Percentiles rank a stretch among this genome's conserved stretches.
phyloP scores from a whole-genome alignment of 2,329 filamentous ascomycete species.

The Scedosporium aurantiacum region DNA sequence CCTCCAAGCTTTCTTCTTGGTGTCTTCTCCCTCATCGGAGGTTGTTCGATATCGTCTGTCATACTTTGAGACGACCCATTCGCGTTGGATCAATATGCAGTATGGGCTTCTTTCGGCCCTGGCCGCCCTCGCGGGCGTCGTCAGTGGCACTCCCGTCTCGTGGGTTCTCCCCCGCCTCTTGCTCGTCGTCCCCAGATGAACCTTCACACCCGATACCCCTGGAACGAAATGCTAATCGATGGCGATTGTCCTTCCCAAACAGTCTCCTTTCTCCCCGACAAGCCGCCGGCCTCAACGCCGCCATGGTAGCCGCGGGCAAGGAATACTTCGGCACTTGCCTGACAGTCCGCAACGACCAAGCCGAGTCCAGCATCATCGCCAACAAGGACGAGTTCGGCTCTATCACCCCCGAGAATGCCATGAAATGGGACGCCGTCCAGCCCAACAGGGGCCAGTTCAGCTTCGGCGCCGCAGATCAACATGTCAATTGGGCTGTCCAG shows the following conservation, averaged over 20 bases:
- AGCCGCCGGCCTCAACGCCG: slow-evolving; percentile 12
- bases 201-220: not conserved
- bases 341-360: slow-evolving; percentile 38
- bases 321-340: slow-evolving; percentile 47
- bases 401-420: slow-evolving; percentile 39
- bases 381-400: slow-evolving; percentile 43
- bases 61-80: not conserved
- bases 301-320: slow-evolving; percentile 17
- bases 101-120: not conserved
- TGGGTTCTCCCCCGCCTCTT: not conserved
- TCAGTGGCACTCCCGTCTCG: slow-evolving; percentile 1
- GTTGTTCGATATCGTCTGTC: not conserved
- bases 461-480: slow-evolving; percentile 39
- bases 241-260: not conserved
- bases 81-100: slow-evolving; percentile 1
- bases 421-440: slow-evolving; percentile 46
- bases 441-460: slow-evolving; percentile 42
- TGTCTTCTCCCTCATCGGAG: not conserved
- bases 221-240: not conserved
- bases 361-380: slow-evolving; percentile 39
- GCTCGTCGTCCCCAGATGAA: not conserved
- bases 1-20: not conserved
- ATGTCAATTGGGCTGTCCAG: slow-evolving; percentile 27
- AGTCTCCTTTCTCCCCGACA: slow-evolving; percentile 1
- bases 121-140: slow-evolving; percentile 1